phyloP scores from a whole-genome alignment of 179 eudicot genomes.

The Camellia oleifera region DNA sequence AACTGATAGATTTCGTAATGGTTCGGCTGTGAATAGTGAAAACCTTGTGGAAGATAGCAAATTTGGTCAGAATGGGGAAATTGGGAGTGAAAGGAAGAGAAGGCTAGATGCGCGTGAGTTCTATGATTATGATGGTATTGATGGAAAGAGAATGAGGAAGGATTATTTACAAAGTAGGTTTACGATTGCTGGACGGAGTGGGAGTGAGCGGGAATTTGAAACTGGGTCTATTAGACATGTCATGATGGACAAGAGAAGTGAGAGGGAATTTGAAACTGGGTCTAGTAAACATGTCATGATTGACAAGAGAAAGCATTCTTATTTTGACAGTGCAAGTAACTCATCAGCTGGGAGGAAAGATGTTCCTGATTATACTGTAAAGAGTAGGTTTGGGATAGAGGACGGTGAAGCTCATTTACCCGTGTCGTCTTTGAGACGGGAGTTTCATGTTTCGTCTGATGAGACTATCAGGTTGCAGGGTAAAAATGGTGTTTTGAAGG shows the following conservation, averaged over 20 bases:
- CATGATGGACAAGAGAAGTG: neutral
- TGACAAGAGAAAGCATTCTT: slow-evolving; percentile 43
- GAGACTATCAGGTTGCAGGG: slow-evolving; percentile 88
- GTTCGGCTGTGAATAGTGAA: slow-evolving; percentile 30
- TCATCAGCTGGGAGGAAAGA: slow-evolving; percentile 22
- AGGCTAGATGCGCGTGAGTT: slow-evolving; percentile 76
- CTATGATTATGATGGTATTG: slow-evolving; percentile 80
- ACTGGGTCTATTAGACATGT: slow-evolving; percentile 6
- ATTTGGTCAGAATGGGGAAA: slow-evolving; percentile 33
- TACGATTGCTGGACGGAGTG: neutral
- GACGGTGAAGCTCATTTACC: slow-evolving; percentile 44
- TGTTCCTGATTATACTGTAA: slow-evolving; percentile 23
- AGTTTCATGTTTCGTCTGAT: slow-evolving; percentile 41
- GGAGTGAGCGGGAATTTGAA: slow-evolving; percentile 1
- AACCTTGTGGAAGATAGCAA: slow-evolving; percentile 29
- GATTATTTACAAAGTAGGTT: slow-evolving; percentile 23
- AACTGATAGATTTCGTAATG: slow-evolving; percentile 28
- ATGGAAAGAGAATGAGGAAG: slow-evolving; percentile 47
- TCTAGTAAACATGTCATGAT: slow-evolving; percentile 18
- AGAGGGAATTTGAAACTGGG: slow-evolving; percentile 1
- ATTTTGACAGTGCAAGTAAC: slow-evolving; percentile 31
- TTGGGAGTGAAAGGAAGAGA: slow-evolving; percentile 46
- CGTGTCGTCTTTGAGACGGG: slow-evolving; percentile 42
- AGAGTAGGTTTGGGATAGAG: slow-evolving; percentile 34
- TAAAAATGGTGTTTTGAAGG: slow-evolving; percentile 89